Conservation (phyloP, 1,284 basidiomycete genomes). For the Anthracocystis panici-leucophaei region DNA sequence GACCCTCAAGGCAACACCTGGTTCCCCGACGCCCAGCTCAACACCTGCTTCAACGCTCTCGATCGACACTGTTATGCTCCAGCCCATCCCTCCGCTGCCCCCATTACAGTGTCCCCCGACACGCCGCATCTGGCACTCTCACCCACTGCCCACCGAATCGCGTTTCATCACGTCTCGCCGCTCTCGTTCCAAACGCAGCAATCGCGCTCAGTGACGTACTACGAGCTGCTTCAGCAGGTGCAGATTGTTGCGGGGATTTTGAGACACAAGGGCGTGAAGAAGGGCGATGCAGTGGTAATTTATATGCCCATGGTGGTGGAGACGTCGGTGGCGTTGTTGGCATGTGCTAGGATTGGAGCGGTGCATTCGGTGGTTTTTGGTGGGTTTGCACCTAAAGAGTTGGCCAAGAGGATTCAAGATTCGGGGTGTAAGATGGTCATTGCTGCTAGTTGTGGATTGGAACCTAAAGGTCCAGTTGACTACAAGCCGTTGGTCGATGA, state of each 20-base stretch:
- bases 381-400: conserved; percentile 63
- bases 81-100: conserved; percentile 24
- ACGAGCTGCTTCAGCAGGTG: conserved; percentile 56
- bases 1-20: conserved; percentile 45
- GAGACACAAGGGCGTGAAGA: conserved; percentile 52
- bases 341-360: conserved; percentile 65
- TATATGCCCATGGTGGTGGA: conserved; percentile 69
- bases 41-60: conserved; percentile 51
- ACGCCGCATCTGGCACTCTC: conserved; percentile 53
- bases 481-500: conserved; percentile 65
- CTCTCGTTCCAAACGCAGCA: conserved; percentile 54
- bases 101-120: conserved; percentile 52
- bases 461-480: conserved; percentile 62
- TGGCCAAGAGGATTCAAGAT: conserved; percentile 65
- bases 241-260: conserved; percentile 63
- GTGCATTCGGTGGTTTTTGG: conserved; percentile 68
- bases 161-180: conserved; percentile 60
- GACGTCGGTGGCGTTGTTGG: conserved; percentile 65
- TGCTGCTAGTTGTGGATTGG: conserved; percentile 62
- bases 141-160: conserved; percentile 40
- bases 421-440: conserved; percentile 57
- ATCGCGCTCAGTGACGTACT: conserved; percentile 56
- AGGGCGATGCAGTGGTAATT: conserved; percentile 65
- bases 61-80: conserved; percentile 52
- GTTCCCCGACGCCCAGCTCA: conserved; percentile 58